Conservation (phyloP, 352 stramenopile genomes). For the Pythium brachiatum region DNA sequence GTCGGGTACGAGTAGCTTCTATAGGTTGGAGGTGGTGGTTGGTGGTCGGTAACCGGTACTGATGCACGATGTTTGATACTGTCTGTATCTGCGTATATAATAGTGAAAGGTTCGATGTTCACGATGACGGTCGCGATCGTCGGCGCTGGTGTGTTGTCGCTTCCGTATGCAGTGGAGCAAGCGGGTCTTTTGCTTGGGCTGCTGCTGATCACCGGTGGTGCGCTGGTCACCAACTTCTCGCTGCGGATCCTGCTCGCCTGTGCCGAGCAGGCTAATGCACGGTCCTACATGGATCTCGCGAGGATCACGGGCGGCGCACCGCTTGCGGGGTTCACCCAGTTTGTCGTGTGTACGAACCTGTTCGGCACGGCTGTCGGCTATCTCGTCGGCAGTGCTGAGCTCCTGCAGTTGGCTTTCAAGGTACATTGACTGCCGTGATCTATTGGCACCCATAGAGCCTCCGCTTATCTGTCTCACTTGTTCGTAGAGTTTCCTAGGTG, state of each 20-base stretch:
- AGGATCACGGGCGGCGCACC: conserved; percentile 55
- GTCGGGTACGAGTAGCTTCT: conserved; percentile 70
- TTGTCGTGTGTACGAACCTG: conserved; percentile 84
- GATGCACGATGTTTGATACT: too few relatives aligned
- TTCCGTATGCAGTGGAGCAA: conserved; percentile 81
- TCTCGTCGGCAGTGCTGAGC: conserved; percentile 74
- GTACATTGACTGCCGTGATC: conserved; percentile 23
- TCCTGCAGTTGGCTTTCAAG: conserved; percentile 67
- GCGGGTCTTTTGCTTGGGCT: conserved; percentile 71
- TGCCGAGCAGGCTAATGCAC: conserved; percentile 63
- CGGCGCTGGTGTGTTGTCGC: conserved; percentile 72
- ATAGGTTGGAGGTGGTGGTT: conserved; percentile 34
- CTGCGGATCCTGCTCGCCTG: conserved; percentile 76
- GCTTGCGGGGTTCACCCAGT: conserved; percentile 70
- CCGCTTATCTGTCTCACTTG: not conserved
- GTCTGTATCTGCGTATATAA: not conserved
- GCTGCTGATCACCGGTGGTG: conserved; percentile 59
- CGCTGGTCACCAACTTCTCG: conserved; percentile 80
- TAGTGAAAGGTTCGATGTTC: conserved; percentile 90
- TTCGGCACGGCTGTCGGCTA: conserved; percentile 86
- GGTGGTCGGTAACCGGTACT: too few relatives aligned
- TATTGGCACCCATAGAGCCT: not conserved
- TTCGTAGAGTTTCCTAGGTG: conserved; percentile 40
- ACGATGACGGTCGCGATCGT: conserved; percentile 89
- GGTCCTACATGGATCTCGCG: conserved; percentile 86